Conservation (phyloP, 1,284 basidiomycete species). For the Boletus subluridellus region DNA sequence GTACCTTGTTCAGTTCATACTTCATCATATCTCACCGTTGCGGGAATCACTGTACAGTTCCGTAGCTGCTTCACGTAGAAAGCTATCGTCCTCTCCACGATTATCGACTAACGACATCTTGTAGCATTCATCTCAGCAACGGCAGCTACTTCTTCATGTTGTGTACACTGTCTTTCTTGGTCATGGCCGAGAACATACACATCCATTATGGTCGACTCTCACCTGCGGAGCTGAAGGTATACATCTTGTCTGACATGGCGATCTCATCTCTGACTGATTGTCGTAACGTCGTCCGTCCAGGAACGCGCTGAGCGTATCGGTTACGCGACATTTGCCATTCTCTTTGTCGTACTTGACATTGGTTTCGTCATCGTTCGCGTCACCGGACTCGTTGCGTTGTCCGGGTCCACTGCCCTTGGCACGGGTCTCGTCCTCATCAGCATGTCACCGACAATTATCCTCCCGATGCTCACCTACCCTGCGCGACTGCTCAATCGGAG, state of each 20-base stretch:
- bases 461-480: constrained; percentile 4
- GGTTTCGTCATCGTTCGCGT: constrained; percentile 20
- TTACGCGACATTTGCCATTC: constrained; percentile 11
- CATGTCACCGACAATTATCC: constrained; percentile 5
- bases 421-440: constrained; percentile 21
- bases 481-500: not conserved
- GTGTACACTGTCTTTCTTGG: too few species aligned
- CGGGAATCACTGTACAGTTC: too few species aligned
- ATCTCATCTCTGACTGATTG: not conserved
- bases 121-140: too few species aligned
- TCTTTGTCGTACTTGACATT: constrained; percentile 24
- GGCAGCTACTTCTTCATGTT: too few species aligned
- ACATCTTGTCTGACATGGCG: not conserved
- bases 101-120: not conserved
- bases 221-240: too few species aligned
- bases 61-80: constrained; percentile 25
- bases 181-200: too few species aligned
- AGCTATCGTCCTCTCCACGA: not conserved
- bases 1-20: not conserved
- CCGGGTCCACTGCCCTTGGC: constrained; percentile 8
- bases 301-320: too few species aligned
- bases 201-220: too few species aligned
- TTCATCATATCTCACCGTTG: constrained; percentile 1
- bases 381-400: too few species aligned
- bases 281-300: not conserved